Percentiles rank a stretch among this genome's conserved stretches.
These are phyloP conservation scores for Sporothrix brunneoviolacea DNA, from an alignment of 2,329 filamentous ascomycete species.

Conservation along the genomic window DNA sequence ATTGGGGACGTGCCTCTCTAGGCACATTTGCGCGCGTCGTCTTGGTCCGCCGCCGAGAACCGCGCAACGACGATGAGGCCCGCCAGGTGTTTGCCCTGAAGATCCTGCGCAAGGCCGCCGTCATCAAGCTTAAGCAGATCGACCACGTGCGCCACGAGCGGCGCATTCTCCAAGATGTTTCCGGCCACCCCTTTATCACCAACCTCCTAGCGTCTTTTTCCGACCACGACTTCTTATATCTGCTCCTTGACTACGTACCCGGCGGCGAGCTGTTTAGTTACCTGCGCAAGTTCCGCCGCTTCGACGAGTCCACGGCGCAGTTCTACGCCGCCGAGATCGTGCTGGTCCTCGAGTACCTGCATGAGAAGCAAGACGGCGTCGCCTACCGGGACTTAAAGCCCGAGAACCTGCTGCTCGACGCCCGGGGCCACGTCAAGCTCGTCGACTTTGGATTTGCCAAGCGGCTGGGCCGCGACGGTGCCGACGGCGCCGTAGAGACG, in stretches of 20 bases:
- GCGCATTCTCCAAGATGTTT: slow-evolving; percentile 67
- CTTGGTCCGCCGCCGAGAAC: slow-evolving; percentile 59
- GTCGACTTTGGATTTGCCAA: slow-evolving; percentile 86
- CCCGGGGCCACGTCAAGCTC: slow-evolving; percentile 71
- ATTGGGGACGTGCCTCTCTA: slow-evolving; percentile 23
- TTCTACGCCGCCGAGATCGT: slow-evolving; percentile 84
- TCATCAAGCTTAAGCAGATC: slow-evolving; percentile 78
- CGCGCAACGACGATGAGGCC: slow-evolving; percentile 42
- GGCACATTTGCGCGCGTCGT: slow-evolving; percentile 79
- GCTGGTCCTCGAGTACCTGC: slow-evolving; percentile 71
- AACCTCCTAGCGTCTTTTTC: slow-evolving; percentile 72
- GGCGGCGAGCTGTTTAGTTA: slow-evolving; percentile 83
- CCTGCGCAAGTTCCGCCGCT: slow-evolving; percentile 67
- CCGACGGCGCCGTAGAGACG: slow-evolving; percentile 48
- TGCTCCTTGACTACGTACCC: slow-evolving; percentile 77
- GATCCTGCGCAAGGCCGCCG: slow-evolving; percentile 65
- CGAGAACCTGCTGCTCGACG: slow-evolving; percentile 73
- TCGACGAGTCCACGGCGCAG: slow-evolving; percentile 69
- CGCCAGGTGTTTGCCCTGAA: slow-evolving; percentile 73
- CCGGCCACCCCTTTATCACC: slow-evolving; percentile 78
- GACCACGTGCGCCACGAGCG: slow-evolving; percentile 83
- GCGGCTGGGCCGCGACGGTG: slow-evolving; percentile 54
- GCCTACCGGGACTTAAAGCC: slow-evolving; percentile 79
- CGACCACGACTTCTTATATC: slow-evolving; percentile 71
- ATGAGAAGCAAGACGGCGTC: slow-evolving; percentile 69